phyloP scores from a whole-genome alignment of 2,329 filamentous ascomycete genomes.

The Arthrinium phaeospermum region DNA sequence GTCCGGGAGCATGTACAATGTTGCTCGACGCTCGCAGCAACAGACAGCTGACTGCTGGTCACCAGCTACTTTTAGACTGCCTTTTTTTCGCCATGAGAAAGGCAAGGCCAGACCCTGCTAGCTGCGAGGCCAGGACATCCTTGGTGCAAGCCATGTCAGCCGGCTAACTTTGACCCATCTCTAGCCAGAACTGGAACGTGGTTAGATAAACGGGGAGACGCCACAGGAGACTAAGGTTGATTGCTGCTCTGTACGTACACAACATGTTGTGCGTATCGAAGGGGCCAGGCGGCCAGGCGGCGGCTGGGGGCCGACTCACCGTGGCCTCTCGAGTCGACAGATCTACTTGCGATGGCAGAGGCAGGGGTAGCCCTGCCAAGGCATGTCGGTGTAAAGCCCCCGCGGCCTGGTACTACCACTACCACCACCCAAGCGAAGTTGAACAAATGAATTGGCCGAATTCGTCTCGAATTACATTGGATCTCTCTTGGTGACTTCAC shows the following conservation, averaged over 20 bases:
- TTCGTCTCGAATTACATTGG: background rate
- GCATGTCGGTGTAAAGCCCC: conserved; percentile 14
- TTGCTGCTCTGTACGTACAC: background rate
- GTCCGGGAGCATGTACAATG: background rate
- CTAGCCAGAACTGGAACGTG: conserved; percentile 33
- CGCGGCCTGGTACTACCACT: background rate
- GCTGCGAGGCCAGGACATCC: conserved; percentile 9
- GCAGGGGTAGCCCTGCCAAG: conserved; percentile 12
- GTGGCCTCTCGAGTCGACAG: background rate
- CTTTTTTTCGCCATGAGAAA: conserved; percentile 26
- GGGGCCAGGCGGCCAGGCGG: conserved; percentile 3
- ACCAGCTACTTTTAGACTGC: conserved; percentile 20
- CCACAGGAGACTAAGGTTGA: conserved; percentile 27
- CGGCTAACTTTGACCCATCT: conserved; percentile 19
- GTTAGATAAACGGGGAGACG: conserved; percentile 33
- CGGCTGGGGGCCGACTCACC: conserved; percentile 20
- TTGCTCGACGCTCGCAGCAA: background rate
- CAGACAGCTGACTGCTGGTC: conserved; percentile 13
- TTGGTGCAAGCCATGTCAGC: conserved; percentile 26
- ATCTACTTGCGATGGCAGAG: background rate
- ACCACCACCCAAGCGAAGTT: background rate
- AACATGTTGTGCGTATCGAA: background rate
- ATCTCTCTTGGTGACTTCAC: background rate
- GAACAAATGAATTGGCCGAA: background rate
- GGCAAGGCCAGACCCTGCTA: conserved; percentile 26